Percentiles rank a stretch among this genome's conserved stretches.
Conservation (phyloP, 495 filamentous ascomycete species). For the Talaromyces proteolyticus region DNA sequence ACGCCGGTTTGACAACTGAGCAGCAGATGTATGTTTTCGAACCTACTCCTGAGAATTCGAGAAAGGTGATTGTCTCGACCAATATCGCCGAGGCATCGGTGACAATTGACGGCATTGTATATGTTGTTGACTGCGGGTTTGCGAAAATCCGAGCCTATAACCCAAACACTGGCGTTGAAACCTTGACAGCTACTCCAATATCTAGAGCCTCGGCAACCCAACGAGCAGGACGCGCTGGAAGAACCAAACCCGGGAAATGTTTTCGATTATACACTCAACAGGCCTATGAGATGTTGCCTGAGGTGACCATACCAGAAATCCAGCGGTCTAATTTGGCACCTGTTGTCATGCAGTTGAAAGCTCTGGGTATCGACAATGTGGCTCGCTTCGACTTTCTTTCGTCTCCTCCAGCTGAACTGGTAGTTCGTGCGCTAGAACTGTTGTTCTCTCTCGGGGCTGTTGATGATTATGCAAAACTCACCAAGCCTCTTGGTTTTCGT, state of each 20-base stretch:
- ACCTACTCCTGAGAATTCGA: conserved; percentile 70
- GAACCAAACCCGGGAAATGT: conserved; percentile 92
- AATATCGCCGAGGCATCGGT: conserved; percentile 96
- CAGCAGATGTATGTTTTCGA: conserved; percentile 94
- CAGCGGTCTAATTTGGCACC: conserved; percentile 91
- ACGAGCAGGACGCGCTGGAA: conserved; percentile 84
- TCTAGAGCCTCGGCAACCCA: conserved; percentile 93
- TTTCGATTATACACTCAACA: conserved; percentile 88
- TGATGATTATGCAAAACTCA: conserved; percentile 88
- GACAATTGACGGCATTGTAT: conserved; percentile 89
- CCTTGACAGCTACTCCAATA: conserved; percentile 77
- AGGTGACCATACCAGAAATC: conserved; percentile 81
- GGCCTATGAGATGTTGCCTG: conserved; percentile 61
- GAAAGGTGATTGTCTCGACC: conserved; percentile 91
- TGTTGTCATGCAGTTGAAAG: conserved; percentile 88
- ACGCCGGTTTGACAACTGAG: conserved; percentile 82
- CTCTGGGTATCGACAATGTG: conserved; percentile 93
- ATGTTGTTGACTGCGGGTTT: conserved; percentile 88
- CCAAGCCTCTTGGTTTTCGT: conserved; percentile 73
- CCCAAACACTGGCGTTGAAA: conserved; percentile 82
- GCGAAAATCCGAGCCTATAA: conserved; percentile 90
- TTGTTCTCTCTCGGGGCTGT: conserved; percentile 86
- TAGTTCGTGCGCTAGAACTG: conserved; percentile 83
- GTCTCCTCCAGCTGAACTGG: conserved; percentile 78
- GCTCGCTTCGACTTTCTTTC: conserved; percentile 87